These are phyloP conservation scores for Globisporangium paroecandrum DNA, from an alignment of 352 stramenopile species.

Conservation along the genomic window DNA sequence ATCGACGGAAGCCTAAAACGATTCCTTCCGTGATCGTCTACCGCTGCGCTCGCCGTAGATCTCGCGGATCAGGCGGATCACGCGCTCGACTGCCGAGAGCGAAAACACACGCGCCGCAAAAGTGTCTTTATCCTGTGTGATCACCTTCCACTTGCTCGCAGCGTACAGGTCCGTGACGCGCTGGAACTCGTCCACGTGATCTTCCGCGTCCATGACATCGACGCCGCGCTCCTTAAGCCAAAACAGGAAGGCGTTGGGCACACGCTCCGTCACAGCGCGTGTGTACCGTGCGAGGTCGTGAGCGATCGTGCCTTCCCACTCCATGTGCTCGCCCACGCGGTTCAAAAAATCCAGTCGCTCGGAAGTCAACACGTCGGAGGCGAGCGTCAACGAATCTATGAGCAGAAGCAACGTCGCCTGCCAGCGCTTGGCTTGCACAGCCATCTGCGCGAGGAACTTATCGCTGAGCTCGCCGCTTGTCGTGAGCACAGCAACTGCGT, in stretches of 20 bases:
- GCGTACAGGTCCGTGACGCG: slow-evolving; percentile 30
- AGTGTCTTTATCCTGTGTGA: slow-evolving; percentile 34
- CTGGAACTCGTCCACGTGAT: slow-evolving; percentile 53
- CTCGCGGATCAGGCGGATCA: slow-evolving; percentile 54
- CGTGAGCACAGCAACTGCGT: background rate
- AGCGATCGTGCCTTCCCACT: slow-evolving; percentile 82
- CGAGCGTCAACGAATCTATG: slow-evolving; percentile 66
- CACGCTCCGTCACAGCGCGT: slow-evolving; percentile 55
- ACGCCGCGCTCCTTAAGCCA: slow-evolving; percentile 56
- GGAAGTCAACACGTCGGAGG: slow-evolving; percentile 52
- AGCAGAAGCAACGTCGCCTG: slow-evolving; percentile 78
- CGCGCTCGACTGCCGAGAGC: slow-evolving; percentile 51
- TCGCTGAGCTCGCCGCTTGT: slow-evolving; percentile 20
- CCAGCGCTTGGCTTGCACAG: slow-evolving; percentile 74
- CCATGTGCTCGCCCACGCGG: slow-evolving; percentile 77
- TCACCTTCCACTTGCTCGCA: slow-evolving; percentile 39
- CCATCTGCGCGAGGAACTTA: slow-evolving; percentile 57
- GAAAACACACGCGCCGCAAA: slow-evolving; percentile 43
- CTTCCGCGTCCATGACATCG: slow-evolving; percentile 21
- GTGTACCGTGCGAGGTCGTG: slow-evolving; percentile 73
- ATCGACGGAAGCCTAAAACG: slow-evolving; percentile 27
- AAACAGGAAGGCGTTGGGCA: slow-evolving; percentile 75
- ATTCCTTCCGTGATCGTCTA: slow-evolving; percentile 42
- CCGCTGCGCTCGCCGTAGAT: slow-evolving; percentile 60
- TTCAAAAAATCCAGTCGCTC: slow-evolving; percentile 57